Evolutionary conservation across 2,329 filamentous ascomycete genomes (phyloP), one percentile per base, ranked within the genome.

Genomic region (Microsporum canis): DNA sequence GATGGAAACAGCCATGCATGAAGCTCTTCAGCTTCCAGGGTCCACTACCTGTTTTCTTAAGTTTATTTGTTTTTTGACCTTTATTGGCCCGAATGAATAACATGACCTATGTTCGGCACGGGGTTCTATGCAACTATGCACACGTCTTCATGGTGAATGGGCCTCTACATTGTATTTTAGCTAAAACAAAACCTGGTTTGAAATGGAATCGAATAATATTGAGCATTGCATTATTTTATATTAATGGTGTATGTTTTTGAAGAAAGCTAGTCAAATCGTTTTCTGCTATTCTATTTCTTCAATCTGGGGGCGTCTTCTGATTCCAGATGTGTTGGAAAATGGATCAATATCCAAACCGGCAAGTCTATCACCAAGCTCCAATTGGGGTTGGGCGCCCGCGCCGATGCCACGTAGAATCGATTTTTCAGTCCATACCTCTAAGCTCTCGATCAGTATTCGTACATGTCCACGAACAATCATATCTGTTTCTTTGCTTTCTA

Each of bases 381-480:
- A 62, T 47, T 65, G 64, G 1, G 69, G 67, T 58, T 63, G 56
- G 43, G 41, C 64, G 39, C 65, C 59, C 12, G 62, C 60, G 31
- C 61, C 64, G 7, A 66, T 68, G 0, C 72, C 74, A 71, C 71
- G 74, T 57, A 77, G 60, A 53, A 77, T 61, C 8, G 71, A 71
- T 65, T 76, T 77, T 64, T 76, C 73, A 60, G 74, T 60, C 75
- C 75, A 77, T 8, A 72, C 71, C 65, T 77, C 74, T 38, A 77
- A 61, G 57, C 70, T 77, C 66, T 77, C 75, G 33, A 75, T 71
- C 59, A 77, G 60, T 29, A 68, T 69, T 1, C 72, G 71, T 14
- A 76, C 64, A 67, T 77, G 74, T 0, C 73, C 74, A 29, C 73
- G 70, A 5, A 75, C 72, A 63, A 76, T 71, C 2, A 53, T 60